phyloP scores from a whole-genome alignment of 768 basidiomycete species.

The Auriscalpium microsporum region DNA sequence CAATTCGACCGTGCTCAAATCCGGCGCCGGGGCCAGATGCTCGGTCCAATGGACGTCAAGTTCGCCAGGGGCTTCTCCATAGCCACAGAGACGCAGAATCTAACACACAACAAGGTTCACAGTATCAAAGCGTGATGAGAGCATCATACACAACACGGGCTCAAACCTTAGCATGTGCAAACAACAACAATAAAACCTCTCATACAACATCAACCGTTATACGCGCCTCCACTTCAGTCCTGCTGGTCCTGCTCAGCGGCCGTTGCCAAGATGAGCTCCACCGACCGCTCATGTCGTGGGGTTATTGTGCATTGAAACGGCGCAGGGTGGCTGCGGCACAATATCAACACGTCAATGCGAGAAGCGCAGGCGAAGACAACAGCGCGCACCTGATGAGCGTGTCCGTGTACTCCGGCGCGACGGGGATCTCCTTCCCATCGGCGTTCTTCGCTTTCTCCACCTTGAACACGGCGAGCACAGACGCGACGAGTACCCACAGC shows the following conservation, averaged over 20 bases:
- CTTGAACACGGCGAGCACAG: background rate
- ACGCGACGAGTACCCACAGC: conserved; percentile 10
- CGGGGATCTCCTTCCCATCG: conserved; percentile 2
- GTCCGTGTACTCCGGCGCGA: background rate
- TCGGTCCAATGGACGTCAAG: too few relatives aligned
- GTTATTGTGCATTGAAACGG: background rate
- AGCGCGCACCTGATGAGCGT: background rate
- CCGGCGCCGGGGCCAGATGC: too few relatives aligned
- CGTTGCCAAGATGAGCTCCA: background rate
- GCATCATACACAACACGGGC: too few relatives aligned
- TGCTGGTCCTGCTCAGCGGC: background rate
- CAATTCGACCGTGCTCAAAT: too few relatives aligned
- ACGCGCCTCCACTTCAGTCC: too few relatives aligned
- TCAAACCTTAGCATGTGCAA: too few relatives aligned
- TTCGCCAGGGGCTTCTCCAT: too few relatives aligned
- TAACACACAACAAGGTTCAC: too few relatives aligned
- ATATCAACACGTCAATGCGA: background rate
- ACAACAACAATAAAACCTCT: too few relatives aligned
- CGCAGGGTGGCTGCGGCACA: background rate
- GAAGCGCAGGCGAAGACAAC: background rate
- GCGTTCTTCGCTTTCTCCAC: background rate
- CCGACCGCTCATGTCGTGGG: background rate
- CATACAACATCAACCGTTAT: too few relatives aligned
- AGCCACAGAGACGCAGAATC: too few relatives aligned
- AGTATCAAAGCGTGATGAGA: too few relatives aligned